These are phyloP conservation scores for Hanseniaspora lachancei DNA, from an alignment of 805 yeast genomes.

Conservation along the genomic window DNA sequence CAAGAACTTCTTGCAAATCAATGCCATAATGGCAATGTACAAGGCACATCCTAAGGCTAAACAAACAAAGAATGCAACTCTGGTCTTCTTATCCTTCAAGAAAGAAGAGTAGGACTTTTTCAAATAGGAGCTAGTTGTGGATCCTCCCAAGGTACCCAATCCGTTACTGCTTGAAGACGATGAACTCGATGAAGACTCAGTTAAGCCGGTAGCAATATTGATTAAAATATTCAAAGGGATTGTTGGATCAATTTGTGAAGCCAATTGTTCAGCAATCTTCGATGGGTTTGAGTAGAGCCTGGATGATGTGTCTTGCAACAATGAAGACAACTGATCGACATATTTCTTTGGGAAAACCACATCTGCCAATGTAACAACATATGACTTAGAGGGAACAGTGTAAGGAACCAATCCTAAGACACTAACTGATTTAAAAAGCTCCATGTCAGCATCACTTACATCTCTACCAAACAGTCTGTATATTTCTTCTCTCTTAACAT, in stretches of 20 bases:
- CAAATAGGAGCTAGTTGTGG: slow-evolving; percentile 1
- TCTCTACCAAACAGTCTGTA: slow-evolving; percentile 8
- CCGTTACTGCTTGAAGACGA: slow-evolving; percentile 14
- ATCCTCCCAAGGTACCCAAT: slow-evolving; percentile 11
- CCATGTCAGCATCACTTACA: slow-evolving; percentile 15
- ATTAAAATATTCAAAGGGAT: slow-evolving; percentile 23
- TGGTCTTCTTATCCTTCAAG: slow-evolving; percentile 24
- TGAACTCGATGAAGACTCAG: slow-evolving; percentile 21
- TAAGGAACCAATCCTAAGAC: slow-evolving; percentile 68
- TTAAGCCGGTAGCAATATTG: slow-evolving; percentile 13
- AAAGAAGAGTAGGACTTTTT: slow-evolving; percentile 21
- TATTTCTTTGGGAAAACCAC: slow-evolving; percentile 58
- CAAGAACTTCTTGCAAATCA: slow-evolving; percentile 40
- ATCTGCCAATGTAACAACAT: slow-evolving; percentile 78
- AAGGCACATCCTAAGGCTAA: slow-evolving; percentile 63
- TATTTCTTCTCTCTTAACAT: slow-evolving; percentile 7
- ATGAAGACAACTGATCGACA: slow-evolving; percentile 37
- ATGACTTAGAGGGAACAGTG: slow-evolving; percentile 39
- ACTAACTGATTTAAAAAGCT: slow-evolving; percentile 32
- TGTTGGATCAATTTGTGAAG: slow-evolving; percentile 50
- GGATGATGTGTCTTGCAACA: slow-evolving; percentile 42
- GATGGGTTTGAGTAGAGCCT: slow-evolving; percentile 47
- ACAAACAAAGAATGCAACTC: slow-evolving; percentile 74
- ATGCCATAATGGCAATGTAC: slow-evolving; percentile 48
- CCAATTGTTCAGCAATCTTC: slow-evolving; percentile 42